Conservation (phyloP, 192 early-diverging fungal species). For the Linnemannia elongata region DNA sequence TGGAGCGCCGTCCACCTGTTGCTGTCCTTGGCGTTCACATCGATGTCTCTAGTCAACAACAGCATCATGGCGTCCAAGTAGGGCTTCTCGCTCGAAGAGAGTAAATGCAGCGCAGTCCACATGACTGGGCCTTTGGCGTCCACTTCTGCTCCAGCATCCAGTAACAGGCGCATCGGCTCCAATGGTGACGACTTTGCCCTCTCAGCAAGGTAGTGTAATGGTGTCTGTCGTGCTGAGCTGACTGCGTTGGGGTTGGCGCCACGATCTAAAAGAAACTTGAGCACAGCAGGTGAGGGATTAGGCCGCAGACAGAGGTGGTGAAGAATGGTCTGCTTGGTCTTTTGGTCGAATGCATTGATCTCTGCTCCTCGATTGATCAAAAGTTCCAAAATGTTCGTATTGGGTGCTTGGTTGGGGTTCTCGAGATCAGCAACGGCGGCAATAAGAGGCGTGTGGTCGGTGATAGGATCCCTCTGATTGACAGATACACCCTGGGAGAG, state of each 20-base stretch:
- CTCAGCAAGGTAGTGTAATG: conserved; percentile 48
- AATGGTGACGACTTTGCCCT: conserved; percentile 43
- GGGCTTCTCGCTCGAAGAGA: conserved; percentile 44
- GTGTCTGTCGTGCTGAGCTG: conserved; percentile 45
- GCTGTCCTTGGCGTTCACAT: conserved; percentile 51
- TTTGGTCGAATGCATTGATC: conserved; percentile 53
- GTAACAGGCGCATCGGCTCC: conserved; percentile 45
- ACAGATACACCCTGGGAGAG: conserved; percentile 50
- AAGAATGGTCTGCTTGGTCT: conserved; percentile 48
- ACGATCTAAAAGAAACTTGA: conserved; percentile 49
- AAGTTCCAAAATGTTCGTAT: conserved; percentile 32
- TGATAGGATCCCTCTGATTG: conserved; percentile 49
- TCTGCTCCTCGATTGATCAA: conserved; percentile 54
- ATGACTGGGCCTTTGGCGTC: conserved; percentile 54
- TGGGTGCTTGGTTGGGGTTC: conserved; percentile 41
- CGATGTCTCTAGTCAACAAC: conserved; percentile 38
- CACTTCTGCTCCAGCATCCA: conserved; percentile 50
- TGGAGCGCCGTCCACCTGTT: conserved; percentile 53
- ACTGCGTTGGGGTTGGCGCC: conserved; percentile 55
- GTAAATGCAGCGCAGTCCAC: conserved; percentile 53
- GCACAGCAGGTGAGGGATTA: conserved; percentile 44
- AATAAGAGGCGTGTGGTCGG: conserved; percentile 43
- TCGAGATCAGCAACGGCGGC: conserved; percentile 49
- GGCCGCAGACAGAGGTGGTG: conserved; percentile 50
- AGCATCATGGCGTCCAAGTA: conserved; percentile 54